Conservation (phyloP, 257 asterid species). For the Solanum corneliomulleri region DNA sequence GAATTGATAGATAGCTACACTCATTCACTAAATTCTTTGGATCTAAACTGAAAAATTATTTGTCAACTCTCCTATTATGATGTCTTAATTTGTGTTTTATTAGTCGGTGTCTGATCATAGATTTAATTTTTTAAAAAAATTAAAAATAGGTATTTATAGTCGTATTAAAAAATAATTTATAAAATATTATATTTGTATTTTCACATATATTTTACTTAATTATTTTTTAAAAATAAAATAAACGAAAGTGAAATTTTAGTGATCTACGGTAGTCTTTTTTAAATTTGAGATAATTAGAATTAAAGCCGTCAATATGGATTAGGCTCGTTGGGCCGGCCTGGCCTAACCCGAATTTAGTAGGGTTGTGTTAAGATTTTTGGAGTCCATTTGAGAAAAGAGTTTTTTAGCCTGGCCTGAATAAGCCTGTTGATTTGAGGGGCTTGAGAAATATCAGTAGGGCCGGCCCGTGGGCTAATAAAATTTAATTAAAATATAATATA, state of each 20-base stretch:
- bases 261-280: neutral
- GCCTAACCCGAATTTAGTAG: no score
- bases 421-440: no score
- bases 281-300: neutral
- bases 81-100: neutral
- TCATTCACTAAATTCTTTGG: neutral
- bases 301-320: fast-evolving
- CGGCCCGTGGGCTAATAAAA: no score
- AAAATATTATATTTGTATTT: neutral
- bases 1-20: neutral
- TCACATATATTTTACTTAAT: neutral
- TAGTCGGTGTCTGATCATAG: neutral
- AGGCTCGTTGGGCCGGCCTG: fast-evolving
- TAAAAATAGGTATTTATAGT: neutral
- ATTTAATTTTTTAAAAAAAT: neutral
- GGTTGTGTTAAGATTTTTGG: fast-evolving
- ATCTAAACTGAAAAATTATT: neutral
- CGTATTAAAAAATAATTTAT: no score
- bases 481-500: no score
- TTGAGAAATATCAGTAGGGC: no score
- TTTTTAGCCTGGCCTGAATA: no score
- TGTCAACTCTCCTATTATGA: neutral
- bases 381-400: fast-evolving
- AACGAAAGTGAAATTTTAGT: neutral
- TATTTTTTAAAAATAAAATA: no score